Evolutionary conservation across 176 grass and related monocot species (phyloP).

Genomic region (Melocanna baccifera): DNA sequence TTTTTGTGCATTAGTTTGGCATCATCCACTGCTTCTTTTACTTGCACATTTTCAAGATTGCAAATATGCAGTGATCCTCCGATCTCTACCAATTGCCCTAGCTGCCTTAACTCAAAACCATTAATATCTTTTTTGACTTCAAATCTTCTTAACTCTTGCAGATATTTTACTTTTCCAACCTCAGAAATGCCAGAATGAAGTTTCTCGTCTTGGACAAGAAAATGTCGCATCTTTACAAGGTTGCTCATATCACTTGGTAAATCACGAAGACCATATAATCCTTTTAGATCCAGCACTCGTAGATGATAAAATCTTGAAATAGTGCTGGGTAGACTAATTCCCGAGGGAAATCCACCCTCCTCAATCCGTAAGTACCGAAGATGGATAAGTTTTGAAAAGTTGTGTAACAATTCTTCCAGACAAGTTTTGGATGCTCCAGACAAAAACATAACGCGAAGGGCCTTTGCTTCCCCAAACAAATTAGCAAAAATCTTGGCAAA

Average conservation of each 20-base stretch:
- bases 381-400: constrained; percentile 6
- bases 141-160: background rate
- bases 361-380: constrained; percentile 5
- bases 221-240: background rate
- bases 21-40: background rate
- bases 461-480: background rate
- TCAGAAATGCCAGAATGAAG: background rate
- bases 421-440: background rate
- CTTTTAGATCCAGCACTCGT: background rate
- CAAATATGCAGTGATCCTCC: background rate
- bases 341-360: rapidly evolving
- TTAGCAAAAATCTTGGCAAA: background rate
- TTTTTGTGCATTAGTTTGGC: background rate
- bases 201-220: rapidly evolving
- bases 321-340: too few relatives aligned
- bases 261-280: rapidly evolving
- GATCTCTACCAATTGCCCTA: background rate
- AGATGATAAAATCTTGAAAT: background rate
- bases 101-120: background rate
- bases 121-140: background rate
- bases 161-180: background rate
- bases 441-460: background rate
- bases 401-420: background rate
- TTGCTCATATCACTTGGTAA: background rate
- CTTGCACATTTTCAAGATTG: background rate